Conservation (phyloP, 106 monocot genomes). For the Cymbidium sinense region DNA sequence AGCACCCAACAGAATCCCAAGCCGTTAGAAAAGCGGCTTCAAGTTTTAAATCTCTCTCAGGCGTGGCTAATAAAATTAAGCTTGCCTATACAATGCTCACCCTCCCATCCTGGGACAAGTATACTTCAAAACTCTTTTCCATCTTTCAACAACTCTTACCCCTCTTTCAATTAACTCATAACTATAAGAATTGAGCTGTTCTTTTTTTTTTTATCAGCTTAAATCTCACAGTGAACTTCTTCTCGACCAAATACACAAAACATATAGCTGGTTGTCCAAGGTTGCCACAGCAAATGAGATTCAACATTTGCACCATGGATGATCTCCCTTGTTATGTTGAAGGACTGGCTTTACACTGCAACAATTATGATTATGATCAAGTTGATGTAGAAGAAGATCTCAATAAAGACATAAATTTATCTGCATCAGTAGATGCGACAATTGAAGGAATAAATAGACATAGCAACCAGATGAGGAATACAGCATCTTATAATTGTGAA, state of each 20-base stretch:
- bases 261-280: constrained; percentile 50
- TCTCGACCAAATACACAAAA: constrained; percentile 75
- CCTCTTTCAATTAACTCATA: neutral
- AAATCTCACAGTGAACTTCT: constrained; percentile 79
- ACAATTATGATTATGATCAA: constrained; percentile 19
- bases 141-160: neutral
- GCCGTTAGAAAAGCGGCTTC: constrained; percentile 84
- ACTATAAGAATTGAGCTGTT: neutral
- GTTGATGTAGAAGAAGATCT: neutral
- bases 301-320: constrained; percentile 53
- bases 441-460: neutral
- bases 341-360: constrained; percentile 13
- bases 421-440: too few relatives aligned
- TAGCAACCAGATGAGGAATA: neutral
- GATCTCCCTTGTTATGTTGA: constrained; percentile 72
- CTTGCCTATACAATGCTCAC: constrained; percentile 84
- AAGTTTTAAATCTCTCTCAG: constrained; percentile 70
- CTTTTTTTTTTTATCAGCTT: constrained; percentile 35
- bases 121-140: constrained; percentile 9
- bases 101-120: constrained; percentile 89
- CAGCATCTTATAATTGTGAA: neutral
- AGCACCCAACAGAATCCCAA: constrained; percentile 78
- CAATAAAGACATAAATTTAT: neutral
- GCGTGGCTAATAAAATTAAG: constrained; percentile 75
- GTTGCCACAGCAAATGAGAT: constrained; percentile 79